A percentile compares a stretch with the other conserved stretches of the same genome.
Conservation (phyloP, 768 basidiomycete species). For the Hebeloma cylindrosporum region DNA sequence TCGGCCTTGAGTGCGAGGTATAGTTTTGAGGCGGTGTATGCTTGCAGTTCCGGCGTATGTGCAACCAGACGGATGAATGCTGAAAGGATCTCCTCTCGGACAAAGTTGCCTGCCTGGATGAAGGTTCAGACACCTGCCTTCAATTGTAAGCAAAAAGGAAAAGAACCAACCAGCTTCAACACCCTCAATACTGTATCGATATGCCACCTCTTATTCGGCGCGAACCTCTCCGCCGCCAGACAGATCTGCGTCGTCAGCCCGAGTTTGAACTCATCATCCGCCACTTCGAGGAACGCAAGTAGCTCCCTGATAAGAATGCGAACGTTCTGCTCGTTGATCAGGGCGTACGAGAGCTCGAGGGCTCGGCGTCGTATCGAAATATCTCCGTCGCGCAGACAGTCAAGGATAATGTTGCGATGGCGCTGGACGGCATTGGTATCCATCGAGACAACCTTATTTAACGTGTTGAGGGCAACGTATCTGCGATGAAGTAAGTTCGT, state of each 20-base stretch:
- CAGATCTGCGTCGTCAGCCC: slow-evolving; percentile 98
- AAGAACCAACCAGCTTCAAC: slow-evolving; percentile 73
- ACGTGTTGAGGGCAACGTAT: slow-evolving; percentile 96
- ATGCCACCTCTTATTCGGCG: slow-evolving; percentile 98
- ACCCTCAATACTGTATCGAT: slow-evolving; percentile 96
- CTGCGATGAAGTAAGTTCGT: slow-evolving; percentile 39
- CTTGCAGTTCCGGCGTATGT: slow-evolving; percentile 95
- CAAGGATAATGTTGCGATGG: slow-evolving; percentile 97
- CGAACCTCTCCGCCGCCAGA: slow-evolving; percentile 92
- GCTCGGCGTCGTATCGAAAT: slow-evolving; percentile 97
- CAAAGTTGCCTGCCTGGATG: slow-evolving; percentile 91
- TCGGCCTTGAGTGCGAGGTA: slow-evolving; percentile 86
- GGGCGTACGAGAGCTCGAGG: slow-evolving; percentile 93
- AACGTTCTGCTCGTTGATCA: slow-evolving; percentile 94
- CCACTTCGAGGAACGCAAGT: slow-evolving; percentile 94
- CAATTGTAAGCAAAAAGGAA: background rate
- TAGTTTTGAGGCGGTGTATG: slow-evolving; percentile 90
- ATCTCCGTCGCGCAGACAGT: slow-evolving; percentile 98
- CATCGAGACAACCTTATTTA: slow-evolving; percentile 97
- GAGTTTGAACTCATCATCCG: slow-evolving; percentile 98
- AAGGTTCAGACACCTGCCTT: slow-evolving; percentile 2
- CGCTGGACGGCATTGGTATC: slow-evolving; percentile 98
- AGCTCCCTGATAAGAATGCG: slow-evolving; percentile 90
- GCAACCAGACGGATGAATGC: slow-evolving; percentile 94
- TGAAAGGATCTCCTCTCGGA: slow-evolving; percentile 93